Evolutionary conservation across 2,329 filamentous ascomycete species (phyloP).

Genomic region (Parafenestella ontariensis): DNA sequence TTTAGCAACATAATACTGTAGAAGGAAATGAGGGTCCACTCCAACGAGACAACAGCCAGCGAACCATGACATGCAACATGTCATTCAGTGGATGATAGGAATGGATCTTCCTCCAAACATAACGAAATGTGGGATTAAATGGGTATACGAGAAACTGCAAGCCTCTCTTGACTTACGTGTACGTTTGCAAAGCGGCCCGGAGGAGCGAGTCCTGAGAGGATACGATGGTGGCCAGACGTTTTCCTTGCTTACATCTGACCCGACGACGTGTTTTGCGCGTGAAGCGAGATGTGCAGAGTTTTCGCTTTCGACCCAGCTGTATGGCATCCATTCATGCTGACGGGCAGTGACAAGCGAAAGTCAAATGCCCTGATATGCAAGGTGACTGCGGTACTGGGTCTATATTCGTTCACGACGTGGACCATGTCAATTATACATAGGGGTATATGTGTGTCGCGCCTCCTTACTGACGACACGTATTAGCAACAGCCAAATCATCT

Average conservation of each 20-base stretch:
- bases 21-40: background rate
- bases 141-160: slow-evolving; percentile 1
- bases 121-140: background rate
- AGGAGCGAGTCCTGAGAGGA: slow-evolving; percentile 6
- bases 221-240: slow-evolving; percentile 17
- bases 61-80: background rate
- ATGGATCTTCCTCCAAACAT: background rate
- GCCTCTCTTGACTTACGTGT: slow-evolving; percentile 16
- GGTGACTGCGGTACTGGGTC: slow-evolving; percentile 12
- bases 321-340: slow-evolving; percentile 29
- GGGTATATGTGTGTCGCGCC: slow-evolving; percentile 19
- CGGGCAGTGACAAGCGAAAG: slow-evolving; percentile 18
- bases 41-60: background rate
- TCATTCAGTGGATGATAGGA: background rate
- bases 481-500: slow-evolving; percentile 14
- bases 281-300: slow-evolving; percentile 26
- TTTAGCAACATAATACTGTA: background rate
- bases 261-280: slow-evolving; percentile 28
- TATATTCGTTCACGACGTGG: slow-evolving; percentile 10
- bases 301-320: slow-evolving; percentile 28
- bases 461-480: slow-evolving; percentile 6
- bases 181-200: slow-evolving; percentile 6
- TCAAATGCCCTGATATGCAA: slow-evolving; percentile 21
- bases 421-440: slow-evolving; percentile 11
- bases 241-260: slow-evolving; percentile 16